Conservation (phyloP, 495 filamentous ascomycete genomes). For the Penicillium silybi region DNA sequence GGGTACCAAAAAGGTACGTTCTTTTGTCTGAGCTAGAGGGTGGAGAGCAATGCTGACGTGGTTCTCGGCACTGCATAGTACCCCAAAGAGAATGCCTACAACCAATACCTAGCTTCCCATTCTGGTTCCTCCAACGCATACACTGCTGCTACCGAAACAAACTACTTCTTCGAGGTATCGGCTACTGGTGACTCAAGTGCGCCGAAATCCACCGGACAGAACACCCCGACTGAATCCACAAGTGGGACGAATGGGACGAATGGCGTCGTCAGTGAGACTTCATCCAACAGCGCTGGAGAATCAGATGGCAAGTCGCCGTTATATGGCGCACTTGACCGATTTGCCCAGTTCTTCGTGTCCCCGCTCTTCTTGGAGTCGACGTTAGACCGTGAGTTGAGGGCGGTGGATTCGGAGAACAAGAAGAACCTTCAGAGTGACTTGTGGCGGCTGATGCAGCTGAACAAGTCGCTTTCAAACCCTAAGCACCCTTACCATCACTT, state of each 20-base stretch:
- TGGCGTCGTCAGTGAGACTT: slow-evolving; percentile 33
- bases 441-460: slow-evolving; percentile 90
- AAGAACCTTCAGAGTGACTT: slow-evolving; percentile 96
- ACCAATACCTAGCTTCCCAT: slow-evolving; percentile 82
- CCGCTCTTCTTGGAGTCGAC: slow-evolving; percentile 89
- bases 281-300: slow-evolving; percentile 29
- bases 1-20: slow-evolving; percentile 86
- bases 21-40: neutral
- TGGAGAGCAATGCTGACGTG: slow-evolving; percentile 11
- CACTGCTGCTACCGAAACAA: slow-evolving; percentile 88
- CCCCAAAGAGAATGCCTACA: slow-evolving; percentile 93
- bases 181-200: slow-evolving; percentile 56
- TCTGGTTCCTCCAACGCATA: slow-evolving; percentile 94
- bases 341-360: slow-evolving; percentile 95
- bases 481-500: slow-evolving; percentile 95
- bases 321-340: slow-evolving; percentile 87
- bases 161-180: slow-evolving; percentile 96
- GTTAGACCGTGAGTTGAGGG: slow-evolving; percentile 83
- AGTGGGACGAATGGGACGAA: slow-evolving; percentile 34
- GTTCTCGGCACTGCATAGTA: slow-evolving; percentile 50
- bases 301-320: slow-evolving; percentile 56
- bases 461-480: slow-evolving; percentile 84
- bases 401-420: slow-evolving; percentile 98
- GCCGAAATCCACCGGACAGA: slow-evolving; percentile 27
- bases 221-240: slow-evolving; percentile 23